Percentiles rank a stretch among this genome's conserved stretches.
Evolutionary conservation across 2,329 filamentous ascomycete genomes (phyloP).

Genomic region (Ophiostoma populinum): DNA sequence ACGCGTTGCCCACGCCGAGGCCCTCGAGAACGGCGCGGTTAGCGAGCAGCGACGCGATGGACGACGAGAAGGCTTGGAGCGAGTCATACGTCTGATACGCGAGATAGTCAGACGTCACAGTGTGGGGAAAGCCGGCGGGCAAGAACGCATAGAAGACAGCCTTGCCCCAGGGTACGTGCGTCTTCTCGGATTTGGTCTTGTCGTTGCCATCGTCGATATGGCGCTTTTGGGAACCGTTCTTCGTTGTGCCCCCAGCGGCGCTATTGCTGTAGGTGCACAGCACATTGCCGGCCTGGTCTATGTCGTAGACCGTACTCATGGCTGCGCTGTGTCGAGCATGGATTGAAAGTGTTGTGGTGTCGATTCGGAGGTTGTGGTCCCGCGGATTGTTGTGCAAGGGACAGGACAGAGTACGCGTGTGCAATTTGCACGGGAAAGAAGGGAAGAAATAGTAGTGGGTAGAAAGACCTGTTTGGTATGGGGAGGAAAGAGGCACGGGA

Average conservation of each 20-base stretch:
- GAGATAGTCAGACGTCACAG: slow-evolving; percentile 70
- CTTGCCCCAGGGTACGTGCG: slow-evolving; percentile 20
- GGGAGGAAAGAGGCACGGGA: no score
- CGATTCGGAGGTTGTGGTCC: no score
- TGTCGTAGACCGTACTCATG: slow-evolving; percentile 19
- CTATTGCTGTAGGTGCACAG: slow-evolving; percentile 18
- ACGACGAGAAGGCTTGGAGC: slow-evolving; percentile 68
- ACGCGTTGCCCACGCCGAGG: slow-evolving; percentile 68
- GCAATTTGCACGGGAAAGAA: no score
- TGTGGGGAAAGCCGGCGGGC: slow-evolving; percentile 75
- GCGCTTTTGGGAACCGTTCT: not conserved
- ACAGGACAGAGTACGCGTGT: no score
- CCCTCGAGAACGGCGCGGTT: slow-evolving; percentile 65
- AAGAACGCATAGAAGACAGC: slow-evolving; percentile 54
- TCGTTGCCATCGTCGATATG: slow-evolving; percentile 10
- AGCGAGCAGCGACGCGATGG: slow-evolving; percentile 63
- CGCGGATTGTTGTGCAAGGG: no score
- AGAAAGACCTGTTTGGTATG: no score
- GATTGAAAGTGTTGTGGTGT: no score
- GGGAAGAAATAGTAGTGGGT: no score
- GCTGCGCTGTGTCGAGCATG: slow-evolving; percentile 2
- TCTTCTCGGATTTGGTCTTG: slow-evolving; percentile 14
- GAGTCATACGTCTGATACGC: slow-evolving; percentile 58
- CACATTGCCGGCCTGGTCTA: slow-evolving; percentile 22
- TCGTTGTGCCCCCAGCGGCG: not conserved